phyloP scores from a whole-genome alignment of 495 filamentous ascomycete genomes.

The Trichoderma reesei region DNA sequence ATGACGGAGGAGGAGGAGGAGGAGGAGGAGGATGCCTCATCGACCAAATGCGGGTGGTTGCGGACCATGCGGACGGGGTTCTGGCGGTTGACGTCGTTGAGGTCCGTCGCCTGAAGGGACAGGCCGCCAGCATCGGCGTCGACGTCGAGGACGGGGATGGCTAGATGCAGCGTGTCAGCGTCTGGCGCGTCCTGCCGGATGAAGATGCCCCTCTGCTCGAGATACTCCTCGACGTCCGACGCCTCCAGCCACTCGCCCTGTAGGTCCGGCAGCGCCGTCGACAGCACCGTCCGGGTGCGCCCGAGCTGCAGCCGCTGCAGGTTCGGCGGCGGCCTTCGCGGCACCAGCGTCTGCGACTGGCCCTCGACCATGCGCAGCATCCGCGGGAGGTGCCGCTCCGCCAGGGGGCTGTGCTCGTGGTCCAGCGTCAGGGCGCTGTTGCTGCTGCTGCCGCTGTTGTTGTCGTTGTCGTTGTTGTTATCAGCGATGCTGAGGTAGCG shows the following conservation, averaged over 20 bases:
- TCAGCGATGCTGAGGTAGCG: not conserved
- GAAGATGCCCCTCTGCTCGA: not conserved
- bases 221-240: not conserved
- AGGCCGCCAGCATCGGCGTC: not conserved
- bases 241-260: slow-evolving; percentile 1
- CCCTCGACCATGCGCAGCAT: not conserved
- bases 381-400: not conserved
- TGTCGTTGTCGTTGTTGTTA: too few relatives aligned
- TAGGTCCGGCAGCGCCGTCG: not conserved
- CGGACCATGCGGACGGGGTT: not conserved
- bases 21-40: too few relatives aligned
- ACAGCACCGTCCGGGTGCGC: not conserved
- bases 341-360: not conserved
- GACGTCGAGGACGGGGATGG: not conserved
- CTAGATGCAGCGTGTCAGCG: not conserved
- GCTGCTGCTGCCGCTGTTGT: too few relatives aligned
- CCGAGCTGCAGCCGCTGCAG: not conserved
- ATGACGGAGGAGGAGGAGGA: too few relatives aligned
- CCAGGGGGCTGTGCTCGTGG: not conserved
- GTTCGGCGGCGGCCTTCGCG: not conserved
- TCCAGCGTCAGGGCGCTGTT: not conserved
- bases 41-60: too few relatives aligned
- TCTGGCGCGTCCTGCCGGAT: not conserved
- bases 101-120: not conserved
- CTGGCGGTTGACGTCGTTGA: not conserved